A percentile compares a stretch with the other conserved stretches of the same genome.
These are phyloP conservation scores for Claviceps pazoutovae DNA, from an alignment of 2,329 filamentous ascomycete species.

Conservation along the genomic window DNA sequence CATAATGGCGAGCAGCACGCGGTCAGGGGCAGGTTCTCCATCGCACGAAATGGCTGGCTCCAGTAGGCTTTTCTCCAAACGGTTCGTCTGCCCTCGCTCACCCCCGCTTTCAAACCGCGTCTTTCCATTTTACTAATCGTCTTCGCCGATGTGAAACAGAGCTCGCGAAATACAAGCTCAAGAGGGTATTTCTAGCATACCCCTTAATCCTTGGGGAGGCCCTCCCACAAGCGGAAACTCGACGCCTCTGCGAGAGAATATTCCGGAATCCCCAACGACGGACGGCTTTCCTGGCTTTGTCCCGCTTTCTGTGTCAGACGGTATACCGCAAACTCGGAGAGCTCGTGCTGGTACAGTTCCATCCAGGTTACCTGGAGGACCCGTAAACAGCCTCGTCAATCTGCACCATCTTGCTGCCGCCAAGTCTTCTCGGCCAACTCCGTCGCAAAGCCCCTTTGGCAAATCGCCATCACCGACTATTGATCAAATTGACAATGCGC, in stretches of 20 bases:
- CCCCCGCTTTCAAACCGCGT: neutral
- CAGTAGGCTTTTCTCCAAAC: slow-evolving; percentile 74
- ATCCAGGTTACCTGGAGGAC: slow-evolving; percentile 73
- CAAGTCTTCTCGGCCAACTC: slow-evolving; percentile 73
- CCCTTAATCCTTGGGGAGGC: slow-evolving; percentile 74
- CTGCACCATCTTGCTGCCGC: slow-evolving; percentile 47
- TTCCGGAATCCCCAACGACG: slow-evolving; percentile 89
- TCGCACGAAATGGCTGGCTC: slow-evolving; percentile 74
- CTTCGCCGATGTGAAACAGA: slow-evolving; percentile 29
- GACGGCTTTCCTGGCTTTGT: slow-evolving; percentile 91
- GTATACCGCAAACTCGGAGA: slow-evolving; percentile 56
- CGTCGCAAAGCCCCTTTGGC: slow-evolving; percentile 69
- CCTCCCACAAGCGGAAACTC: slow-evolving; percentile 94
- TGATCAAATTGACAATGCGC: slow-evolving; percentile 30
- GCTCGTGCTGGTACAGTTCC: slow-evolving; percentile 91
- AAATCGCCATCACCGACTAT: slow-evolving; percentile 50
- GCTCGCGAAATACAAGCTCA: slow-evolving; percentile 95
- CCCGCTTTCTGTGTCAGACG: slow-evolving; percentile 52
- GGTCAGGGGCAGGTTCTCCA: slow-evolving; percentile 88
- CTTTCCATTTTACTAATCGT: neutral
- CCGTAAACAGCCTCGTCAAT: slow-evolving; percentile 43
- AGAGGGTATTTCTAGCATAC: slow-evolving; percentile 63
- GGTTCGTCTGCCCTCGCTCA: slow-evolving; percentile 44
- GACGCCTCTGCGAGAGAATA: slow-evolving; percentile 89
- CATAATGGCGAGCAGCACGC: slow-evolving; percentile 45